phyloP scores from a whole-genome alignment of 768 basidiomycete species.

The Scleroderma bovista region DNA sequence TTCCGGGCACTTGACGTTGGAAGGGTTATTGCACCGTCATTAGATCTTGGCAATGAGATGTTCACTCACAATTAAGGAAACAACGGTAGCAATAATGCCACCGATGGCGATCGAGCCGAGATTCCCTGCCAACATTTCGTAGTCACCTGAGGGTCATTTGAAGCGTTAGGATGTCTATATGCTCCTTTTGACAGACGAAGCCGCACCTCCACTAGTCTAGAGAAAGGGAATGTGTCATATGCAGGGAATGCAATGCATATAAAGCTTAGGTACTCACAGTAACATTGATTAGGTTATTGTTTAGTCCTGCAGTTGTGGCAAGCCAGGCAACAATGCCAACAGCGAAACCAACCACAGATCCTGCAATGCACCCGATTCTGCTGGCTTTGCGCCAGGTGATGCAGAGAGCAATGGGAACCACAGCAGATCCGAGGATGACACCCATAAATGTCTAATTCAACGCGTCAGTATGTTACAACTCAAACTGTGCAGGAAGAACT shows the following conservation, averaged over 20 bases:
- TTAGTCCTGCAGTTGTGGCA: slow-evolving; percentile 67
- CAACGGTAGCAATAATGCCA: slow-evolving; percentile 62
- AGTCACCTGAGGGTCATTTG: slow-evolving; percentile 31
- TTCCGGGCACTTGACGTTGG: slow-evolving; percentile 57
- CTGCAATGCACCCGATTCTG: slow-evolving; percentile 77
- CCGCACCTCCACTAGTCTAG: slow-evolving; percentile 49
- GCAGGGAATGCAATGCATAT: background rate
- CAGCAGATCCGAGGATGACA: slow-evolving; percentile 77
- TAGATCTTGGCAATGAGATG: background rate
- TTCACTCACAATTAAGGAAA: slow-evolving; percentile 56
- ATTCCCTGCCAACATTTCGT: slow-evolving; percentile 85
- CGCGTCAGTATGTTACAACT: background rate
- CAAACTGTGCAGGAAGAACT: slow-evolving; percentile 15
- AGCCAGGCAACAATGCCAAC: slow-evolving; percentile 81
- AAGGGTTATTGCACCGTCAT: background rate
- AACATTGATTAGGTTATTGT: slow-evolving; percentile 68
- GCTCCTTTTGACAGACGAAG: slow-evolving; percentile 12
- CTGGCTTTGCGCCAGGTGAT: slow-evolving; percentile 85
- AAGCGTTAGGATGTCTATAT: background rate
- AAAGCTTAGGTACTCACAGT: slow-evolving; percentile 34
- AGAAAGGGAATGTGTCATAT: slow-evolving; percentile 1
- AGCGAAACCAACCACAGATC: slow-evolving; percentile 62
- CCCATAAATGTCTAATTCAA: slow-evolving; percentile 74
- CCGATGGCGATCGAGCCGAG: slow-evolving; percentile 80
- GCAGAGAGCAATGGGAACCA: slow-evolving; percentile 81